Percentiles rank a stretch among this genome's conserved stretches.
phyloP scores from a whole-genome alignment of 1,284 basidiomycete genomes.

The Sanghuangporus baumii region DNA sequence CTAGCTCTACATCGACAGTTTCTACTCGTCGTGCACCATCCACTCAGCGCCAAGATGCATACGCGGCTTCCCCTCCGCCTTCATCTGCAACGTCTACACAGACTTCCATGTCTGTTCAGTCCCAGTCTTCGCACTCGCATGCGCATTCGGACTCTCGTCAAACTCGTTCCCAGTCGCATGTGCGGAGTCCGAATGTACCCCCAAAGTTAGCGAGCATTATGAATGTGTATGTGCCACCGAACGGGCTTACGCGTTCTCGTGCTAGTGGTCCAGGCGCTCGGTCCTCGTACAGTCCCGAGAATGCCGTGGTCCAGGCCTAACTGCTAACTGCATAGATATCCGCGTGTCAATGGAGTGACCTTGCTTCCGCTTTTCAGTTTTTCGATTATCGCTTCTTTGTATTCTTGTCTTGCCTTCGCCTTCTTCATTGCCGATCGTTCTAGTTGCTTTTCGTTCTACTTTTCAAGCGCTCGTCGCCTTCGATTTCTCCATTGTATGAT shows the following conservation, averaged over 20 bases:
- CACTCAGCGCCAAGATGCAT: not conserved
- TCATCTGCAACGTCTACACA: conserved; percentile 20
- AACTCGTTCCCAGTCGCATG: conserved; percentile 31
- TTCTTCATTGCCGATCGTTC: not conserved
- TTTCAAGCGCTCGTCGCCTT: not conserved
- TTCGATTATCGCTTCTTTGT: not conserved
- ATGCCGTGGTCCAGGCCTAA: not conserved
- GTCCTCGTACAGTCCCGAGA: conserved; percentile 3
- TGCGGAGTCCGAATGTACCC: conserved; percentile 30
- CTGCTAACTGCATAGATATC: not conserved
- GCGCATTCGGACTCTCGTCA: conserved; percentile 37
- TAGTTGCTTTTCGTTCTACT: not conserved
- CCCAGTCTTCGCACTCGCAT: not conserved
- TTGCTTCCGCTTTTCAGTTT: not conserved
- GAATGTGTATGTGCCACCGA: conserved; percentile 46
- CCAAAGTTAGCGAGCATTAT: conserved; percentile 59
- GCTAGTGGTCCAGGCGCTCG: not conserved
- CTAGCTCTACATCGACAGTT: not conserved
- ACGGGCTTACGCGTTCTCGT: conserved; percentile 16
- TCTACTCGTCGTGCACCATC: conserved; percentile 3
- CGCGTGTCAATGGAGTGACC: not conserved
- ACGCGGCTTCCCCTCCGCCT: conserved; percentile 16
- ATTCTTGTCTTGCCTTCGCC: not conserved
- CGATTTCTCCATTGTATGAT: not conserved
- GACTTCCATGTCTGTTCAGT: conserved; percentile 5